Evolutionary conservation across 257 asterid species (phyloP).

Genomic region (Solanum pennellii): DNA sequence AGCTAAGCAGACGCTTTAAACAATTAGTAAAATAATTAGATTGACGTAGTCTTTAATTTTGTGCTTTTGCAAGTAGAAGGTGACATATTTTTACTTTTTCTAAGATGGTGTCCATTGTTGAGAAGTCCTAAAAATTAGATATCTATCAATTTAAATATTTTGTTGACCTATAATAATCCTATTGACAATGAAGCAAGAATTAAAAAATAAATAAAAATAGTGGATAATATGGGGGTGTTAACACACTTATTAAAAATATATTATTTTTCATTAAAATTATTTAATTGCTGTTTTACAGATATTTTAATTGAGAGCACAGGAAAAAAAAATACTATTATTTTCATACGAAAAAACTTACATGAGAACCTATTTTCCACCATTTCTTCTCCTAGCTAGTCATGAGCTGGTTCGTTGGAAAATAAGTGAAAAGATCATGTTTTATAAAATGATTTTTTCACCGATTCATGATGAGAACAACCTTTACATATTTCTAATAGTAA

Average conservation of each 20-base stretch:
- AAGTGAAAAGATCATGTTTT: too few relatives aligned
- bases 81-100: background rate
- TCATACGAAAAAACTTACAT: background rate
- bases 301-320: background rate
- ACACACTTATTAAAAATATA: background rate
- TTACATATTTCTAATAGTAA: too few relatives aligned
- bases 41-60: background rate
- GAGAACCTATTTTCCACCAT: background rate
- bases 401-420: background rate
- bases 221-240: background rate
- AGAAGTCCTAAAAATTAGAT: background rate
- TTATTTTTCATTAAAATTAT: background rate
- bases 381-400: too few relatives aligned
- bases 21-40: background rate
- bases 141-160: background rate
- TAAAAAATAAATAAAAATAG: background rate
- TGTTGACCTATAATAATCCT: background rate
- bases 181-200: background rate
- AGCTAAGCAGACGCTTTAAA: background rate
- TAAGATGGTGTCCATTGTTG: background rate
- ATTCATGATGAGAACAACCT: too few relatives aligned
- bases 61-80: background rate
- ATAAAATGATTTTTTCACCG: too few relatives aligned
- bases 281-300: background rate
- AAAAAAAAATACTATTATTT: background rate